Evolutionary conservation across 257 asterid species (phyloP), one percentile per base, ranked within the genome.

Genomic region (Solanum chiquidenum): DNA sequence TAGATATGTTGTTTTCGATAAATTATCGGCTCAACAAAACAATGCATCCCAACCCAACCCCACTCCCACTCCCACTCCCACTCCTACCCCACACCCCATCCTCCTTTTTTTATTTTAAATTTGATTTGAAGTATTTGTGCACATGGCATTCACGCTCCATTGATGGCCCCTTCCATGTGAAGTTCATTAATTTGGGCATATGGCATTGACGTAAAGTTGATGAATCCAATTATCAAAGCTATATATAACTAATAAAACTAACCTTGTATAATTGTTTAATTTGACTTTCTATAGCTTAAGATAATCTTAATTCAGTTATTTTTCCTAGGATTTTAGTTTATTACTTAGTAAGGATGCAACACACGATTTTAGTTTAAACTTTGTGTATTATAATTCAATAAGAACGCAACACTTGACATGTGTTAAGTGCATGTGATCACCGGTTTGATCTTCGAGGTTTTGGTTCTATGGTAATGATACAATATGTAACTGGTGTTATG

Each of bases 71-170:
- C 2, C 40, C 7, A 1, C 40, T 2, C 38, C 38, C 9, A 5
- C 72, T 1, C 75, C 20, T 3, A 13, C 35, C 74, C 76, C 76
- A 14, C n/a, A 31, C 13, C 77, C 23, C 16, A 11, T 21, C 13
- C n/a, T 72, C 20, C 27, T 68, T 2, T 68, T 18, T 49, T 12
- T 25, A 10, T 44, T 46, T 0, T 27, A n/a, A n/a, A n/a, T 5
- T 29, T 68, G 71, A n/a, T n/a, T 64, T 2, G 33, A 37, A 74
- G 52, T 74, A 7, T 74, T 74, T 37, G 31, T 37, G 92, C 93
- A 92, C 94, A 92, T 92, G 94, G 91, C 83, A 46, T 60, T 89
- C 91, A 92, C 90, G 91, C 86, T 88, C 88, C 91, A 90, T 92
- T 76, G 88, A 91, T 92, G 92, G 93, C 52, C 91, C 92, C 83